phyloP scores from a whole-genome alignment of 2,329 filamentous ascomycete species.

The Penicillium digitatum region DNA sequence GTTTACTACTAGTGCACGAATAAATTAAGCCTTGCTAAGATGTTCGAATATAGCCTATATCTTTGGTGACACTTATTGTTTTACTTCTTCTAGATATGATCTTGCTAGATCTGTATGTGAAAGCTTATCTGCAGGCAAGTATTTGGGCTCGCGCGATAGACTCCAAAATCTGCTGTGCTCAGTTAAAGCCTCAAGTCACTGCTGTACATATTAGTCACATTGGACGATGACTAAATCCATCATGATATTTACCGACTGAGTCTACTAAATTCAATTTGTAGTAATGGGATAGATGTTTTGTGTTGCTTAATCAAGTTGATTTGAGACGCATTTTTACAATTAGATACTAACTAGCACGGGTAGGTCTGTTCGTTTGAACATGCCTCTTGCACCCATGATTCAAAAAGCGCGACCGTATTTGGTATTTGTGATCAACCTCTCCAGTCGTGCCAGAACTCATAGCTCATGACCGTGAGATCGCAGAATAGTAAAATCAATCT shows the following conservation, averaged over 20 bases:
- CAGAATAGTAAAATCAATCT: conserved; percentile 55
- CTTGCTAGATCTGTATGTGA: no score
- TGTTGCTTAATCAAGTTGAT: not conserved
- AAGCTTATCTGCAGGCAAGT: no score
- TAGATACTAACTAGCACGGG: not conserved
- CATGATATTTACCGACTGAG: not conserved
- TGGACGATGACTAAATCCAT: not conserved
- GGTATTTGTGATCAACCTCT: conserved; percentile 10
- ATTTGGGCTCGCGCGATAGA: no score
- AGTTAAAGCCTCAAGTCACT: not conserved
- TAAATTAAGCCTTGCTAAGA: no score
- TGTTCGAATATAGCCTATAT: no score
- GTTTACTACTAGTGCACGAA: no score
- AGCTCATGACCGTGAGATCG: conserved; percentile 56
- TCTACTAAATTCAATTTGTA: not conserved
- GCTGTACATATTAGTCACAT: not conserved
- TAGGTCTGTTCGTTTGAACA: not conserved
- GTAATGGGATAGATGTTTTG: no score
- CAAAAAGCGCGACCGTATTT: not conserved
- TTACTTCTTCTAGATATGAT: no score
- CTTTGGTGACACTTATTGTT: no score
- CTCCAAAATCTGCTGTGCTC: no score
- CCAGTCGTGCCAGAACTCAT: conserved; percentile 53
- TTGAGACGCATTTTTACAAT: not conserved
- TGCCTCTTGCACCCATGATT: not conserved